Evolutionary conservation across 495 filamentous ascomycete genomes (phyloP), one percentile per base, ranked within the genome.

Genomic region (Xylaria cubensis): DNA sequence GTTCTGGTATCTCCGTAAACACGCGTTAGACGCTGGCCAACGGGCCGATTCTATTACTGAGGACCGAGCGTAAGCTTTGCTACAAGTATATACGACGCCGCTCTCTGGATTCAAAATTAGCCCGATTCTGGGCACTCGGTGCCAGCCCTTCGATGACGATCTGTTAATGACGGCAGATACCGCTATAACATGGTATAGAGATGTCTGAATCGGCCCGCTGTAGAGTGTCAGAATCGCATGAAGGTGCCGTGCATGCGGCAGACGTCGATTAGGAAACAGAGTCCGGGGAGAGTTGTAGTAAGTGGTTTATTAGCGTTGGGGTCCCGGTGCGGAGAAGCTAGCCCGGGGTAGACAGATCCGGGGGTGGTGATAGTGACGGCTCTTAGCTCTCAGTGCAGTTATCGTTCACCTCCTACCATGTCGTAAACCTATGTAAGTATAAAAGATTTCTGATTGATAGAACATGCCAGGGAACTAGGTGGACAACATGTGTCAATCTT

Each of bases 211-310:
- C 65, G 65, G 65, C 48, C 65, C 65, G 50, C 65, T n/a, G 50
- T 19, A 10, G 50, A 12, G n/a, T 67, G 50, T 1, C 9, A 50
- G 39, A 50, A 46, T 17, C 42, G 39, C 39, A 42, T 42, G 63
- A 32, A 13, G 53, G 41, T 21, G 55, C 21, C 26, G 10, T 69
- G 51, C 66, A 53, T 42, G 26, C 13, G 67, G 39, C 41, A 62
- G 41, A 19, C 26, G 21, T 51, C 15, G 67, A 70, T 70, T 63
- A 70, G 67, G 67, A 70, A 70, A 62, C 21, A 42, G 55, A 70
- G 24, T 62, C 67, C 67, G 67, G 67, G 67, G 67, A 39, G 32
- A 26, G 36, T 29, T 41, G 34, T 42, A 6, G n/a, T 42, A 46
- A 10, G 39, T 61, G 13, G 42, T 65, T 10, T 17, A 51, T 46